These are phyloP conservation scores for Russula foetens DNA, from an alignment of 768 basidiomycete species.

Conservation along the genomic window DNA sequence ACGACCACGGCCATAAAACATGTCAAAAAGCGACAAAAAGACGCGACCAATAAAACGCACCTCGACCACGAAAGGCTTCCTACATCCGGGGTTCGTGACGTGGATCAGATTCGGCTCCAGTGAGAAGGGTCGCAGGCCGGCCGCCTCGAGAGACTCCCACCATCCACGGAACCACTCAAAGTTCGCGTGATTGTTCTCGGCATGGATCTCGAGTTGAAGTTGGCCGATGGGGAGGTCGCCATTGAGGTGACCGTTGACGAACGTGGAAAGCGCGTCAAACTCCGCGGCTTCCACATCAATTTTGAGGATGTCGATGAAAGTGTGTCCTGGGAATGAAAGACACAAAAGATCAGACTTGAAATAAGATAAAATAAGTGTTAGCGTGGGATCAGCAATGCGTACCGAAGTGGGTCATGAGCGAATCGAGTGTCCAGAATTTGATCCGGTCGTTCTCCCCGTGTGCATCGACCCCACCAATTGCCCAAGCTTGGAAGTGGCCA, in stretches of 20 bases:
- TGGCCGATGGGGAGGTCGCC: slow-evolving; percentile 54
- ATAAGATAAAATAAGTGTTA: not conserved
- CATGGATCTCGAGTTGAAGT: slow-evolving; percentile 61
- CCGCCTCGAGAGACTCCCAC: slow-evolving; percentile 49
- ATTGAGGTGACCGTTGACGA: slow-evolving; percentile 32
- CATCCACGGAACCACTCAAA: slow-evolving; percentile 49
- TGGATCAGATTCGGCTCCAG: slow-evolving; percentile 46
- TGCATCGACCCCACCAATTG: slow-evolving; percentile 33
- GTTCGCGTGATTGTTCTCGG: slow-evolving; percentile 24
- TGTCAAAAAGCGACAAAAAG: not conserved
- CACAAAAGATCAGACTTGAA: not conserved
- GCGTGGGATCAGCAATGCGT: slow-evolving; percentile 10
- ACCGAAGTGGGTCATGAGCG: slow-evolving; percentile 57
- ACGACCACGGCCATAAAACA: not conserved
- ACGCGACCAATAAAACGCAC: slow-evolving; percentile 7
- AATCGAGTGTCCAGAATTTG: slow-evolving; percentile 57
- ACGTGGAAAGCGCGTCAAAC: slow-evolving; percentile 45
- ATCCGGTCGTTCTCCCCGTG: slow-evolving; percentile 36
- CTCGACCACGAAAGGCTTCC: slow-evolving; percentile 34
- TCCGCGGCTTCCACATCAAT: slow-evolving; percentile 65
- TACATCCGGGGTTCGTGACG: slow-evolving; percentile 30
- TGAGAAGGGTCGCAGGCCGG: slow-evolving; percentile 52
- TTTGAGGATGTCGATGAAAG: slow-evolving; percentile 64
- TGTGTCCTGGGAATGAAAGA: slow-evolving; percentile 38
- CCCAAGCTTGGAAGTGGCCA: slow-evolving; percentile 36